These are phyloP conservation scores for Jackrogersella multiformis DNA, from an alignment of 495 filamentous ascomycete genomes.

Conservation along the genomic window DNA sequence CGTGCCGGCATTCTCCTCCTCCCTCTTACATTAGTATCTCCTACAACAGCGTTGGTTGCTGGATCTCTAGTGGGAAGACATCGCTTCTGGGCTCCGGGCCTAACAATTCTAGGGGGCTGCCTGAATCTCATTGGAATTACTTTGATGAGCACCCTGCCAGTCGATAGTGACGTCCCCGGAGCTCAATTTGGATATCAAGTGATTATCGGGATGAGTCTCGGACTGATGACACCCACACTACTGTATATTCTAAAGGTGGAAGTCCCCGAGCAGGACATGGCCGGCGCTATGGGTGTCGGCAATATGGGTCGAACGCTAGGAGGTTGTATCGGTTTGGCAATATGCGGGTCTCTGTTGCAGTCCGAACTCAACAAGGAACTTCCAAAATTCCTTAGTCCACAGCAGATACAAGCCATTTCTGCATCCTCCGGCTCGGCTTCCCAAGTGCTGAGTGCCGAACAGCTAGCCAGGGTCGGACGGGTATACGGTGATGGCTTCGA, in stretches of 20 bases:
- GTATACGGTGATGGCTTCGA: conserved; percentile 26
- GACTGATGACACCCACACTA: conserved; percentile 27
- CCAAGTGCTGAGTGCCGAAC: conserved; percentile 1
- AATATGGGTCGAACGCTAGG: conserved; percentile 26
- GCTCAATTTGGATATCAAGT: conserved; percentile 28
- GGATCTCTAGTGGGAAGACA: conserved; percentile 18
- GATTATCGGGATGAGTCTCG: conserved; percentile 27
- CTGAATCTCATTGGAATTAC: conserved; percentile 23
- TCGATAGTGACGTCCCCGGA: neutral
- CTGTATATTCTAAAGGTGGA: conserved; percentile 21
- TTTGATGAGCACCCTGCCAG: conserved; percentile 20
- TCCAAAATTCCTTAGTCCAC: conserved; percentile 13
- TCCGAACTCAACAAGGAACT: conserved; percentile 25
- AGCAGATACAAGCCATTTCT: conserved; percentile 23
- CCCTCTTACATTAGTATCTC: conserved; percentile 21
- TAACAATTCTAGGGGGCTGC: conserved; percentile 15
- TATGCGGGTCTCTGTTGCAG: conserved; percentile 16
- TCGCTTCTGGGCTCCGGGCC: conserved; percentile 24
- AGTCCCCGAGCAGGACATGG: conserved; percentile 25
- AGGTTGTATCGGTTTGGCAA: conserved; percentile 22
- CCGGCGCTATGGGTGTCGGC: conserved; percentile 26
- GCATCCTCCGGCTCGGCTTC: conserved; percentile 21
- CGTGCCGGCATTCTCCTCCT: conserved; percentile 25
- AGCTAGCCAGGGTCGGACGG: conserved; percentile 3
- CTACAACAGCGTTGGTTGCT: conserved; percentile 17